These are phyloP conservation scores for Pythium sukuiense DNA, from an alignment of 352 stramenopile genomes.

Conservation along the genomic window DNA sequence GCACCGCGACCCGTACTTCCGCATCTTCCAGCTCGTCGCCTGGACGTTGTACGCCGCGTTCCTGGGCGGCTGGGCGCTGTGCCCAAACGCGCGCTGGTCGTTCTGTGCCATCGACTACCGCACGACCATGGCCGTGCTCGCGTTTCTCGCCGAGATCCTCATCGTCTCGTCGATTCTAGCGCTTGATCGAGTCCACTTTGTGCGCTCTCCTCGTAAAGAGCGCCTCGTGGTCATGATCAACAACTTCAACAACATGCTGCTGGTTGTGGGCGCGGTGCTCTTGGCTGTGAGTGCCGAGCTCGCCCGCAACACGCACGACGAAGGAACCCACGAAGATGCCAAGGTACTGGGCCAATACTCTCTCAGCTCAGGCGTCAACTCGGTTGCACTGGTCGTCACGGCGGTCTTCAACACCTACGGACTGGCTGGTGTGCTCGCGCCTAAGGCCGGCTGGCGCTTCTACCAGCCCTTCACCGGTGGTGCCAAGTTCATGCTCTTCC, in stretches of 20 bases:
- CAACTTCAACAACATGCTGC: conserved; percentile 87
- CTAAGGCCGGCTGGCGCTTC: conserved; percentile 80
- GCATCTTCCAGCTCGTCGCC: conserved; percentile 63
- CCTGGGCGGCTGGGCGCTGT: conserved; percentile 43
- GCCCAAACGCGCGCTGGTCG: conserved; percentile 30
- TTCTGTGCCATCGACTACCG: conserved; percentile 50
- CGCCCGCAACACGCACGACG: conserved; percentile 34
- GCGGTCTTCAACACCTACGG: conserved; percentile 84
- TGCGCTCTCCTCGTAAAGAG: conserved; percentile 33
- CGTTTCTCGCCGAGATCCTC: conserved; percentile 74
- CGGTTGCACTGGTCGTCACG: conserved; percentile 68
- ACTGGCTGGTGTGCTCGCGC: conserved; percentile 66
- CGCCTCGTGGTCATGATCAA: conserved; percentile 73
- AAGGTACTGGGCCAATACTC: conserved; percentile 39
- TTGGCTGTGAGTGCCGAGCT: conserved; percentile 63
- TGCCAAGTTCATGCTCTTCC: conserved; percentile 68
- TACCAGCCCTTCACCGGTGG: conserved; percentile 84
- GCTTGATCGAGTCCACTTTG: conserved; percentile 50
- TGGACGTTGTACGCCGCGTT: conserved; percentile 65
- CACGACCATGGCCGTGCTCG: conserved; percentile 53
- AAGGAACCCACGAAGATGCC: conserved; percentile 34
- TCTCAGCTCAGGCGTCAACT: conserved; percentile 56
- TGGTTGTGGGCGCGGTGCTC: conserved; percentile 65
- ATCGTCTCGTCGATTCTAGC: conserved; percentile 78
- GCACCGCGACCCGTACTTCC: conserved; percentile 57